Evolutionary conservation across 345 rosid genomes (phyloP).

Genomic region (Populus euphratica): DNA sequence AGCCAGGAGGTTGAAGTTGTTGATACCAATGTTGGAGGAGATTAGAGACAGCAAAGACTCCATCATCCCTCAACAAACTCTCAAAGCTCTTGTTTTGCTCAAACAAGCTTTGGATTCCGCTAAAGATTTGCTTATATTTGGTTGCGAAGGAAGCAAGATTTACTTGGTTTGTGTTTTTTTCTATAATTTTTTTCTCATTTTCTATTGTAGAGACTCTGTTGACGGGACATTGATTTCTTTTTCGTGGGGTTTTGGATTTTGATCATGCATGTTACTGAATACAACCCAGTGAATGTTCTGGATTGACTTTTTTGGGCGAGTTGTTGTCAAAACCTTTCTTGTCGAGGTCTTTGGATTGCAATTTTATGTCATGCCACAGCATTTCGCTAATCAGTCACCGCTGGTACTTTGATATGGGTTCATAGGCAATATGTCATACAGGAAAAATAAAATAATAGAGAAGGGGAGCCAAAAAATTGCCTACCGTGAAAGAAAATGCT

Average conservation of each 20-base stretch:
- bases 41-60: constrained; percentile 58
- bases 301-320: not conserved
- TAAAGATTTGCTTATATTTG: constrained; percentile 64
- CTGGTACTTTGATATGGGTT: not conserved
- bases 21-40: constrained; percentile 84
- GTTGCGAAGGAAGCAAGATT: constrained; percentile 87
- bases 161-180: constrained; percentile 61
- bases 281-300: not conserved
- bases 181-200: not conserved
- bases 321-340: not conserved
- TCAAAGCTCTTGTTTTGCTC: constrained; percentile 40
- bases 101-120: constrained; percentile 51
- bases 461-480: not conserved
- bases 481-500: not conserved
- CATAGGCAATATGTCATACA: not conserved
- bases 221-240: not conserved
- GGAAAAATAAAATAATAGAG: not conserved
- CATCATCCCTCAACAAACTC: constrained; percentile 49
- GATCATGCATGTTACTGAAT: not conserved
- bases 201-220: not conserved
- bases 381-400: not conserved
- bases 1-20: constrained; percentile 71
- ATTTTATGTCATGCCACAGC: not conserved
- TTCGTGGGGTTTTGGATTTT: not conserved
- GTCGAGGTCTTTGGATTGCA: not conserved